Evolutionary conservation across 805 yeast species (phyloP), one percentile per base, ranked within the genome.

Genomic region (Yamadazyma tumulicola): DNA sequence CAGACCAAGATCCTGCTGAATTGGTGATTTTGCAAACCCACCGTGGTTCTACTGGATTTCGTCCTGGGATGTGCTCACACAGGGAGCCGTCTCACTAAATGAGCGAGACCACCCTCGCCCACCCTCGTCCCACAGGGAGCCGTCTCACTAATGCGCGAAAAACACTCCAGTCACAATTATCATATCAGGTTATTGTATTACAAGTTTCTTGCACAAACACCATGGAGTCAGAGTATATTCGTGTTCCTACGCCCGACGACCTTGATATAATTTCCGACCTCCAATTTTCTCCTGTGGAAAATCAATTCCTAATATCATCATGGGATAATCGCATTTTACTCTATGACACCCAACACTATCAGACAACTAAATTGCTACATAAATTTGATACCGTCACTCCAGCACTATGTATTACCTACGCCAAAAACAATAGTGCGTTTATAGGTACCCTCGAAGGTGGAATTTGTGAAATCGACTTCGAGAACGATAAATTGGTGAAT

Each of bases 311-410:
- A 3, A 74, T 65, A 1, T 63, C 81, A 2, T 61, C 80, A 0
- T 81, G 87, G 85, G 84, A 78, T 44, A 70, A 75, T 3, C 48
- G 61, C 3, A 48, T 77, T 0, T 48, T 64, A 4, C 52, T 76
- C 3, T 78, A 69, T 47, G 68, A 69, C 39, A 35, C 37, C 18
- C 13, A 16, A 13, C 22, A 32, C 16, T 22, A 25, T 3, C 33
- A 37, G 2, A 17, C 2, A 10, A 6, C 37, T 10, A 14, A 9
- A 1, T 4, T 19, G 19, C 2, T 37, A 4, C 30, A 41, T 10
- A 26, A 34, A 28, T 28, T 49, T 38, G 11, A 40, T 7, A 31
- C 49, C 5, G 20, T 31, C 4, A 37, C 48, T 21, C 55, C 64
- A 4, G 52, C 55, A 9, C 48, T 64, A n/a, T 43, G 54, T 16